phyloP scores from a whole-genome alignment of 1,139 yeast species.

The Sugiyamaella novakii region DNA sequence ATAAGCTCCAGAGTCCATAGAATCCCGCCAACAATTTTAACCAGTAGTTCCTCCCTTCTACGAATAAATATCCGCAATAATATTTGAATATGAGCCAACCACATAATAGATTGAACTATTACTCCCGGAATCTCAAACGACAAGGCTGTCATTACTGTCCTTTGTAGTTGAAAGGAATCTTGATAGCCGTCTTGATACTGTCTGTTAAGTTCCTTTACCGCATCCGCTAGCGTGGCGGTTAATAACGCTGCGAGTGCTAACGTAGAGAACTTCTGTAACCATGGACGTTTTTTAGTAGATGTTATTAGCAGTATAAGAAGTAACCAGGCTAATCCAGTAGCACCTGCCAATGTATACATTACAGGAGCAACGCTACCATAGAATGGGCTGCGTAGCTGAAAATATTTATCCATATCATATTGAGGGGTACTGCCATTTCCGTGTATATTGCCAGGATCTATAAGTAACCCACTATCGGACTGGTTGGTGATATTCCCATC shows the following conservation, averaged over 20 bases:
- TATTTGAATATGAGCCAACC: constrained; percentile 77
- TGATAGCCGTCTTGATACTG: constrained; percentile 55
- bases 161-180: constrained; percentile 57
- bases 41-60: constrained; percentile 64
- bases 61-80: constrained; percentile 71
- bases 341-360: constrained; percentile 41
- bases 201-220: constrained; percentile 32
- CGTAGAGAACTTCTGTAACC: constrained; percentile 41
- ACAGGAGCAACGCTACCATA: constrained; percentile 43
- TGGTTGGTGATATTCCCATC: neutral
- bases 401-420: constrained; percentile 3
- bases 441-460: neutral
- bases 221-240: constrained; percentile 37
- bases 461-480: constrained; percentile 1
- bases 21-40: constrained; percentile 61
- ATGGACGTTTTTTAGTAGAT: constrained; percentile 40
- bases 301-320: constrained; percentile 38
- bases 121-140: constrained; percentile 65
- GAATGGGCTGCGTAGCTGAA: constrained; percentile 32
- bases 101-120: constrained; percentile 61
- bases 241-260: constrained; percentile 39
- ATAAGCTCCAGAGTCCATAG: constrained; percentile 49
- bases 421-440: neutral
- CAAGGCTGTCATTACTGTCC: constrained; percentile 50
- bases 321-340: constrained; percentile 43